Percentiles rank a stretch among this genome's conserved stretches.
Conservation (phyloP, 768 basidiomycete species). For the Sistotremastrum niveocremeum region DNA sequence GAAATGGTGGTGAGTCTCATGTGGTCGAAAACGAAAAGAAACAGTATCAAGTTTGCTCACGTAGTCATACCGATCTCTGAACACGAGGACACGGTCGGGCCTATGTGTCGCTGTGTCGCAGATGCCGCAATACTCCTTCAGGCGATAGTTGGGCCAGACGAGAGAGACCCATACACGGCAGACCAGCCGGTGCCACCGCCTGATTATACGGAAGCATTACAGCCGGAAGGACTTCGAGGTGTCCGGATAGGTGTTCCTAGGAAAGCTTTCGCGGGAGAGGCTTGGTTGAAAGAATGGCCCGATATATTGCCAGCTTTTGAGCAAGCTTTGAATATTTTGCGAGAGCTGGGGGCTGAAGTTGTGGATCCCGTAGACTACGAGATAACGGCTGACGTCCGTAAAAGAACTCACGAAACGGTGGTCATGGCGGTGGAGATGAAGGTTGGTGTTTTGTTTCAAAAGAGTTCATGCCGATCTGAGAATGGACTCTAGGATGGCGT, state of each 20-base stretch:
- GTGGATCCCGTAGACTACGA: constrained; percentile 13
- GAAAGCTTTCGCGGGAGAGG: constrained; percentile 16
- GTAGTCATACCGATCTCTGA: constrained; percentile 42
- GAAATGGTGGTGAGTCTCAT: constrained; percentile 34
- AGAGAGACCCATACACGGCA: constrained; percentile 38
- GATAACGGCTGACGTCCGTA: constrained; percentile 20
- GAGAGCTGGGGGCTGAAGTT: constrained; percentile 24
- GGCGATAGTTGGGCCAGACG: constrained; percentile 41
- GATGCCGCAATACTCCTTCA: constrained; percentile 44
- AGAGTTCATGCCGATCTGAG: no score
- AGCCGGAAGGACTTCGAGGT: constrained; percentile 30
- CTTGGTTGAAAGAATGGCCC: constrained; percentile 9
- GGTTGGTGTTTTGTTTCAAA: not conserved
- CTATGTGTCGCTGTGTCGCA: constrained; percentile 36
- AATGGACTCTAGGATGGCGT: constrained; percentile 31
- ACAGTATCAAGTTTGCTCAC: not conserved
- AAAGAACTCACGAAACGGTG: constrained; percentile 9
- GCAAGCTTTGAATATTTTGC: constrained; percentile 23
- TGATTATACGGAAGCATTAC: constrained; percentile 40
- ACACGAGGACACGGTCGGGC: constrained; percentile 48
- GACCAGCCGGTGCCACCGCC: constrained; percentile 35
- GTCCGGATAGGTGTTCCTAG: constrained; percentile 34
- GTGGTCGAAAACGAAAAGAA: not conserved
- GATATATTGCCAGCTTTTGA: constrained; percentile 24
- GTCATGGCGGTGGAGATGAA: constrained; percentile 10